A percentile compares a stretch with the other conserved stretches of the same genome.
Evolutionary conservation across 2,329 filamentous ascomycete species (phyloP).

Genomic region (Mycosphaerella arachidis): DNA sequence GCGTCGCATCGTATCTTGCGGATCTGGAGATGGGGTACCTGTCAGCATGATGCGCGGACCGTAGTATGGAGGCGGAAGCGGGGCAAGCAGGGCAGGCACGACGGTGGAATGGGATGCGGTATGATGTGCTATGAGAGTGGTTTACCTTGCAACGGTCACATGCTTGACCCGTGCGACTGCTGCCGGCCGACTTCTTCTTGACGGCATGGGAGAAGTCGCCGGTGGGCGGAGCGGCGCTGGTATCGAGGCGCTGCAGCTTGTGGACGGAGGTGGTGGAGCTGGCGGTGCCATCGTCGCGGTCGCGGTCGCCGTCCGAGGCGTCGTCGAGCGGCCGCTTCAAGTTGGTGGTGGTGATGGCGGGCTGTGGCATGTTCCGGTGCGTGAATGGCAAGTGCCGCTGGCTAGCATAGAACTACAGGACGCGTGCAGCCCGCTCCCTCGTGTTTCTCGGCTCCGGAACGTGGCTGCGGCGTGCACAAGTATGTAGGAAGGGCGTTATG

Average conservation of each 20-base stretch:
- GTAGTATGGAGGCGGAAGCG: too few species aligned
- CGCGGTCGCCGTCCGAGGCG: slow-evolving; percentile 7
- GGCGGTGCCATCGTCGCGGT: slow-evolving; percentile 8
- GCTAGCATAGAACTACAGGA: background rate
- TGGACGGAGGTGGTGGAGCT: background rate
- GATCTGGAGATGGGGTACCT: slow-evolving; percentile 48
- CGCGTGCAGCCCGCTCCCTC: background rate
- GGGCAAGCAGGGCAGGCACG: background rate
- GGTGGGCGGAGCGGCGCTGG: slow-evolving; percentile 4
- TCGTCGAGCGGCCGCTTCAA: slow-evolving; percentile 27
- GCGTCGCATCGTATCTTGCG: slow-evolving; percentile 87
- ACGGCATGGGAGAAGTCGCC: slow-evolving; percentile 9
- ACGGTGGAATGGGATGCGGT: background rate
- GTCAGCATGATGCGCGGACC: background rate
- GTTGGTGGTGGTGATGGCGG: background rate
- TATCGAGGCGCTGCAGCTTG: background rate
- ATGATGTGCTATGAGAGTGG: background rate
- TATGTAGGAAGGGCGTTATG: background rate
- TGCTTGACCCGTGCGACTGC: slow-evolving; percentile 70
- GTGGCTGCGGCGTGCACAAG: too few species aligned
- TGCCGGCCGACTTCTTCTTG: slow-evolving; percentile 47
- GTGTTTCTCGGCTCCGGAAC: background rate
- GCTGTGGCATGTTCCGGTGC: slow-evolving; percentile 14
- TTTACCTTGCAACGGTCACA: slow-evolving; percentile 83
- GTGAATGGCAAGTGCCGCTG: slow-evolving; percentile 14